phyloP scores from a whole-genome alignment of 2,329 filamentous ascomycete genomes.

The Penicillium sp. region DNA sequence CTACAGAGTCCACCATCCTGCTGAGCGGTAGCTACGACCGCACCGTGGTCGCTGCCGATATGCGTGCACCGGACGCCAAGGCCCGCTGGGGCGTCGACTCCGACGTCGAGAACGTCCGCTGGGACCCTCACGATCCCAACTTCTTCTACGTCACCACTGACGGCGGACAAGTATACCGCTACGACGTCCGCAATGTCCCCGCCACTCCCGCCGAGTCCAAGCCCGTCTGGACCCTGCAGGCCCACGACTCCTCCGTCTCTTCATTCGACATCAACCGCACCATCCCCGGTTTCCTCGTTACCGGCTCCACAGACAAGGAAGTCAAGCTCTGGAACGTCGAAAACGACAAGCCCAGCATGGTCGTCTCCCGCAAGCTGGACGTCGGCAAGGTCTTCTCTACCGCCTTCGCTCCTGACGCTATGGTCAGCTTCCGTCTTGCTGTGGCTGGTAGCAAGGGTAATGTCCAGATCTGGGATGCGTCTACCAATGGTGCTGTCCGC shows the following conservation, averaged over 20 bases:
- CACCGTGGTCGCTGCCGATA: slow-evolving; percentile 91
- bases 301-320: slow-evolving; percentile 88
- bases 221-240: slow-evolving; percentile 90
- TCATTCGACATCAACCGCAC: slow-evolving; percentile 88
- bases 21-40: slow-evolving; percentile 94
- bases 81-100: slow-evolving; percentile 92
- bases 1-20: slow-evolving; percentile 80
- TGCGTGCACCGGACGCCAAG: slow-evolving; percentile 85
- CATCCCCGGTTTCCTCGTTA: slow-evolving; percentile 90
- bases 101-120: slow-evolving; percentile 88
- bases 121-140: slow-evolving; percentile 91
- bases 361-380: slow-evolving; percentile 86
- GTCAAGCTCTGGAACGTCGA: slow-evolving; percentile 97
- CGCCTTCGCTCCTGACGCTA: slow-evolving; percentile 82
- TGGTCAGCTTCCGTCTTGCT: slow-evolving; percentile 87
- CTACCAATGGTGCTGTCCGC: slow-evolving; percentile 85
- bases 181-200: slow-evolving; percentile 78
- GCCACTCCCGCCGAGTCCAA: slow-evolving; percentile 73
- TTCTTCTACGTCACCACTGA: slow-evolving; percentile 96
- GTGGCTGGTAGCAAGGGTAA: slow-evolving; percentile 93
- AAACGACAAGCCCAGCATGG: slow-evolving; percentile 78
- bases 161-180: slow-evolving; percentile 86
- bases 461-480: slow-evolving; percentile 94
- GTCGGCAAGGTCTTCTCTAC: slow-evolving; percentile 94
- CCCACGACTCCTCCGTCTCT: slow-evolving; percentile 88